Percentiles rank a stretch among this genome's conserved stretches.
These are phyloP conservation scores for Zarea fungicola DNA, from an alignment of 2,329 filamentous ascomycete species.

Conservation along the genomic window DNA sequence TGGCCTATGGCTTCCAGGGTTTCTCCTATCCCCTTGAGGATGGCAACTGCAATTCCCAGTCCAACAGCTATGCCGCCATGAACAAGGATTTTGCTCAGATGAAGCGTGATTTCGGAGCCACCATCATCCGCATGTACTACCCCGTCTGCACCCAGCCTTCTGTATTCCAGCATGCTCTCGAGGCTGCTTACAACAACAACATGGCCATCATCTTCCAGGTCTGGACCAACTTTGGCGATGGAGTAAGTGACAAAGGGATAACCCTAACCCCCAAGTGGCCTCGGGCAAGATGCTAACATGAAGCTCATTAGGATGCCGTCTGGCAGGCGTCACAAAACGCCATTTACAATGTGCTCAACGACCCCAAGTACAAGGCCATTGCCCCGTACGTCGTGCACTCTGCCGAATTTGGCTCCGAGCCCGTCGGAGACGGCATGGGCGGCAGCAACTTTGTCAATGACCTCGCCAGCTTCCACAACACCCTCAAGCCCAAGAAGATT, in stretches of 20 bases:
- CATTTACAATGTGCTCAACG: constrained; percentile 17
- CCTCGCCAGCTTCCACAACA: constrained; percentile 15
- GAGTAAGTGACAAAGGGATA: constrained; percentile 11
- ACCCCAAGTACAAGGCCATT: constrained; percentile 14
- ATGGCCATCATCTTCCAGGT: constrained; percentile 19
- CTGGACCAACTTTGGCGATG: constrained; percentile 20
- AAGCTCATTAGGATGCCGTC: constrained; percentile 12
- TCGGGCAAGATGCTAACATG: neutral
- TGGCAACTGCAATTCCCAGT: constrained; percentile 14
- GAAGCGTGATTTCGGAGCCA: constrained; percentile 20
- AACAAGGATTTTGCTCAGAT: constrained; percentile 18
- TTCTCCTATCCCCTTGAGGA: constrained; percentile 19
- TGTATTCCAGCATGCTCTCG: constrained; percentile 18
- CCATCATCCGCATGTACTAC: constrained; percentile 20
- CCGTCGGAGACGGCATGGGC: constrained; percentile 20
- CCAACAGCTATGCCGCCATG: constrained; percentile 17
- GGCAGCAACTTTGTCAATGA: constrained; percentile 17
- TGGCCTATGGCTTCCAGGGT: constrained; percentile 19
- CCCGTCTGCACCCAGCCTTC: constrained; percentile 15
- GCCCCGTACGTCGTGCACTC: constrained; percentile 19
- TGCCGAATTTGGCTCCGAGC: constrained; percentile 19
- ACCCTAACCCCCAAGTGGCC: neutral
- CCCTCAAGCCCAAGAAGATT: constrained; percentile 14
- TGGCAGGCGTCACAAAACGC: constrained; percentile 19
- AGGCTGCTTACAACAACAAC: constrained; percentile 18